Evolutionary conservation across 805 yeast genomes (phyloP).

Genomic region (Zygotorulaspora chibaensis): DNA sequence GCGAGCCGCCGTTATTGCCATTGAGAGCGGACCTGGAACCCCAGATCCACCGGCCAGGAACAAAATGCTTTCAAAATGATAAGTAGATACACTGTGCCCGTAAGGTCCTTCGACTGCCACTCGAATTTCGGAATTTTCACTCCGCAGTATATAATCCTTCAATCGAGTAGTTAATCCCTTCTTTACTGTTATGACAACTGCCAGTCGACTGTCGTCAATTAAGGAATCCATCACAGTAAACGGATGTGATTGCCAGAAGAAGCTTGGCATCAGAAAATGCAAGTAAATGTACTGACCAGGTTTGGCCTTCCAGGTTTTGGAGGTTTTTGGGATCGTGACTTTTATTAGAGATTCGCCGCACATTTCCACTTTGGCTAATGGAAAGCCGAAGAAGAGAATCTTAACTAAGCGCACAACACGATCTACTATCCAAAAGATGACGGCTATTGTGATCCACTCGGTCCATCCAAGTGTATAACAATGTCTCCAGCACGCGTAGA

Average conservation of each 20-base stretch:
- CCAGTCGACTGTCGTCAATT: conserved; percentile 32
- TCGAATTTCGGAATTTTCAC: conserved; percentile 33
- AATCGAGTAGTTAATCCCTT: conserved; percentile 42
- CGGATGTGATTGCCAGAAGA: conserved; percentile 54
- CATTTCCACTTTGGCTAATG: conserved; percentile 15
- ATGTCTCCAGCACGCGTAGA: conserved; percentile 47
- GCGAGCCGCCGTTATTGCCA: conserved; percentile 30
- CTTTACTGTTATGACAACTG: conserved; percentile 43
- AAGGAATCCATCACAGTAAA: conserved; percentile 45
- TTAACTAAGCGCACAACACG: conserved; percentile 37
- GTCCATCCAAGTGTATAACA: conserved; percentile 42
- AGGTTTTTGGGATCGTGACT: conserved; percentile 17
- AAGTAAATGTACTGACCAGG: conserved; percentile 47
- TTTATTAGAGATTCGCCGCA: conserved; percentile 19
- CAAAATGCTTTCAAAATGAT: conserved; percentile 49
- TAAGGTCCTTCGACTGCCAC: conserved; percentile 65
- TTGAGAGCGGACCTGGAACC: conserved; percentile 55
- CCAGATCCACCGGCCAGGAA: conserved; percentile 75
- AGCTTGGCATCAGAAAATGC: conserved; percentile 41
- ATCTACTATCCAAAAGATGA: conserved; percentile 42
- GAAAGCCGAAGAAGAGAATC: conserved; percentile 24
- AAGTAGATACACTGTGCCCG: conserved; percentile 50
- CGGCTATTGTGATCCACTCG: conserved; percentile 39
- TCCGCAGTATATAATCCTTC: conserved; percentile 32
- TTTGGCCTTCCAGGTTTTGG: conserved; percentile 36